Base-by-base conservation (phyloP, 352 stramenopile species). In the Globisporangium echinulatum region DNA sequence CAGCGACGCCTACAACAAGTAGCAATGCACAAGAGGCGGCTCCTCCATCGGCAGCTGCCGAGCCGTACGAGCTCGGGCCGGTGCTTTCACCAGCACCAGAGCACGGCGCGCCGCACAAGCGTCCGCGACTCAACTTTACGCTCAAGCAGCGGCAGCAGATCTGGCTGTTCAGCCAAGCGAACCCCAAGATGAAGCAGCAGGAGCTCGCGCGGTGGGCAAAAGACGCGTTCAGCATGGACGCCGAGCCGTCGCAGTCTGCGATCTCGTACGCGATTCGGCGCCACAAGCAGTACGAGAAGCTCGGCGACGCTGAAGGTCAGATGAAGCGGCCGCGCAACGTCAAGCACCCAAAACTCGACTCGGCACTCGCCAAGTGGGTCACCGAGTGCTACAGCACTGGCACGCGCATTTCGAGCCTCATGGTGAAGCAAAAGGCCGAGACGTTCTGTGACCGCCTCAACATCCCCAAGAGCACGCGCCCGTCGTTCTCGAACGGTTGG, bases 141-240 rank as follows among this genome's bases (percentile, higher is more conserved):
- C 59, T 64, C 43, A 36, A 61, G 39, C 59, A 66, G 59, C 59
- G 59, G 6, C 49, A 61, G 33, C 33, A 51, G 25, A 66, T 66
- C 46, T 66, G 54, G 46, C 54, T 50, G n/a, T 51, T 54, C 48
- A 58, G 55, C 55, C 54, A 62, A 46, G 54, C 49, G 40, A 52
- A 67, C 55, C 61, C 61, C 39, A 67, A 67, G 49, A 52, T 67
- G 39, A 67, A 67, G 54, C 61, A 67, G 61, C 54, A 58, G 39
- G 61, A 67, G 56, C 49, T 67, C 33, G 61, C 61, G 48, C 49
- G 50, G 38, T 67, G 61, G 61, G 61, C 61, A 43, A 67, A 63
- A 44, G 53, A 62, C 9, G 37, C 25, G 25, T 67, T 67, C 55
- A 10, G 13, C 11, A 59, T 67, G 51, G 49, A 58, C 33, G 54